A percentile compares a stretch with the other conserved stretches of the same genome.
phyloP scores from a whole-genome alignment of 2,329 filamentous ascomycete genomes.

The Neopestalotiopsis clavispora region DNA sequence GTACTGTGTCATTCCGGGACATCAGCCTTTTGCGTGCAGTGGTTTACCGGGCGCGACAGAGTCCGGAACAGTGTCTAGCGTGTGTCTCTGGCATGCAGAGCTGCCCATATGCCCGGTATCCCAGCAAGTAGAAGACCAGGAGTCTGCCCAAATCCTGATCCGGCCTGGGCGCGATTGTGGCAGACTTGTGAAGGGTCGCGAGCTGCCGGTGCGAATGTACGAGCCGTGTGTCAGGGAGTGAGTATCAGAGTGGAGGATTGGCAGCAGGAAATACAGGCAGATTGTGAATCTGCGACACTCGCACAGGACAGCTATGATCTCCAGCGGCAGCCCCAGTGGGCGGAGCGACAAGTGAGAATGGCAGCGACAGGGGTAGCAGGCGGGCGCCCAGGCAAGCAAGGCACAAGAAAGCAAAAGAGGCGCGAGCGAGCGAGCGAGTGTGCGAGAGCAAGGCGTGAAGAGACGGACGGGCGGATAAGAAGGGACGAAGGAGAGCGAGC shows the following conservation, averaged over 20 bases:
- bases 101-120: slow-evolving; percentile 14
- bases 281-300: slow-evolving; percentile 38
- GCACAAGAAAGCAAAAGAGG: background rate
- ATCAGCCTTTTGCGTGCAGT: slow-evolving; percentile 1
- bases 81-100: slow-evolving; percentile 16
- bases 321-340: background rate
- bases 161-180: slow-evolving; percentile 37
- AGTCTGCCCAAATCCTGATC: slow-evolving; percentile 34
- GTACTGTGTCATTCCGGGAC: slow-evolving; percentile 20
- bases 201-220: slow-evolving; percentile 37
- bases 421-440: background rate
- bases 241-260: slow-evolving; percentile 35
- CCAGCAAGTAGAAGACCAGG: slow-evolving; percentile 21
- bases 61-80: slow-evolving; percentile 12
- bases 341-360: background rate
- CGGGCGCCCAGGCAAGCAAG: background rate
- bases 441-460: background rate
- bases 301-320: slow-evolving; percentile 23
- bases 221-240: slow-evolving; percentile 37
- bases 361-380: slow-evolving; percentile 1
- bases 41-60: slow-evolving; percentile 15
- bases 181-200: slow-evolving; percentile 23
- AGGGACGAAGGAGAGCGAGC: background rate
- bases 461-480: background rate
- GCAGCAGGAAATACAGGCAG: slow-evolving; percentile 35